Conservation (phyloP, 306 rosid genomes). For the Amphicarpaea edgeworthii region DNA sequence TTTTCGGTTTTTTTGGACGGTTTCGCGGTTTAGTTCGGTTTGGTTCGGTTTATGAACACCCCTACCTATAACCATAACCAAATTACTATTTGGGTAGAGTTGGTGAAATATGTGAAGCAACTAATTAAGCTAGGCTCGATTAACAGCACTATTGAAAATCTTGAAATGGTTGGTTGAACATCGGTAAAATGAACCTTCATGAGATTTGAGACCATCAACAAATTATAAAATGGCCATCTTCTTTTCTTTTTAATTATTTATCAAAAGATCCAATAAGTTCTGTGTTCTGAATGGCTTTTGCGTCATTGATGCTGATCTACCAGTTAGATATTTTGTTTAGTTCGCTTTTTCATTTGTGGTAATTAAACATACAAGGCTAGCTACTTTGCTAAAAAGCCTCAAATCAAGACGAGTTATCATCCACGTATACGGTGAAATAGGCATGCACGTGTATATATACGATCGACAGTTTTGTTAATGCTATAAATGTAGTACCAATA, state of each 20-base stretch:
- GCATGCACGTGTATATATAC: background rate
- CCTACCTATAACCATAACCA: too few species aligned
- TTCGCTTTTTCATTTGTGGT: too few species aligned
- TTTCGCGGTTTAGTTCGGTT: too few species aligned
- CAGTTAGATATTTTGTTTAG: too few species aligned
- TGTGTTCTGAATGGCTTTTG: background rate
- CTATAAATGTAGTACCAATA: too few species aligned
- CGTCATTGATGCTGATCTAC: background rate
- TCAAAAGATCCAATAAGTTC: background rate
- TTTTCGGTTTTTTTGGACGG: too few species aligned
- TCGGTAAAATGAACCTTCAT: conserved; percentile 1
- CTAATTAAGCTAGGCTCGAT: background rate
- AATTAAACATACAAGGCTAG: too few species aligned
- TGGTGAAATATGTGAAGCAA: conserved; percentile 32
- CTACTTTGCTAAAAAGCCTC: too few species aligned
- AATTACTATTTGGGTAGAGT: too few species aligned
- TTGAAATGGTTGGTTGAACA: background rate
- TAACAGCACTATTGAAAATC: background rate
- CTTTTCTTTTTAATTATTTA: background rate
- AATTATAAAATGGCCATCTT: background rate
- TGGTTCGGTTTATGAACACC: too few species aligned
- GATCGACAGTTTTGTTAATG: background rate
- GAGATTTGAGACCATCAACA: background rate
- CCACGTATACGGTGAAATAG: background rate
- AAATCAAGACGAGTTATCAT: background rate